Conservation (phyloP, 2,329 filamentous ascomycete species). For the Fusarium sp. region DNA sequence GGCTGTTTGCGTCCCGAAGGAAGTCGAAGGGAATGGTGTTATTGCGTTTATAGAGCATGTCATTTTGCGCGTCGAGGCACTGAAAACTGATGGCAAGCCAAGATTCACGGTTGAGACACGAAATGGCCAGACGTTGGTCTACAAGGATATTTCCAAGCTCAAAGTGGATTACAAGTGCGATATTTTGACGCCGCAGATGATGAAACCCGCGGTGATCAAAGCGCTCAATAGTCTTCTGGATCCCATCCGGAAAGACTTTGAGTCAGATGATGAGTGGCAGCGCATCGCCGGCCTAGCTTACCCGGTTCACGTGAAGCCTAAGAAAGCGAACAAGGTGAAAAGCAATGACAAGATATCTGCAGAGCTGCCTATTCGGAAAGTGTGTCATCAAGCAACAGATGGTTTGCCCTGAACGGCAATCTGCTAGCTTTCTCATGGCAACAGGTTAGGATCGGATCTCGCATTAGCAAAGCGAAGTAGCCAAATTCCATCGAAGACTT, state of each 20-base stretch:
- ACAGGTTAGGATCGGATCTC: too few species aligned
- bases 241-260: neutral
- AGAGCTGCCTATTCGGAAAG: too few species aligned
- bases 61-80: neutral
- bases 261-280: neutral
- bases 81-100: neutral
- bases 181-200: neutral
- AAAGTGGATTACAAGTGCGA: neutral
- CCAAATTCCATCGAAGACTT: too few species aligned
- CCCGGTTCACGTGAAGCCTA: neutral
- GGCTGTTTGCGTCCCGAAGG: accelerated
- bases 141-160: neutral
- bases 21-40: neutral
- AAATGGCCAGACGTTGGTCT: neutral
- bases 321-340: too few species aligned
- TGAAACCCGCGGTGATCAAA: neutral
- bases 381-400: too few species aligned
- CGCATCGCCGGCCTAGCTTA: neutral
- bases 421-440: too few species aligned
- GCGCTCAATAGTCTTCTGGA: neutral
- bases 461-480: too few species aligned
- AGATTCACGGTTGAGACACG: neutral
- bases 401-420: too few species aligned
- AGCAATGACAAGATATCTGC: too few species aligned
- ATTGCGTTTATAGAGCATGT: neutral